Evolutionary conservation across 2,329 filamentous ascomycete genomes (phyloP).

Genomic region (Monosporascus cannonballus): DNA sequence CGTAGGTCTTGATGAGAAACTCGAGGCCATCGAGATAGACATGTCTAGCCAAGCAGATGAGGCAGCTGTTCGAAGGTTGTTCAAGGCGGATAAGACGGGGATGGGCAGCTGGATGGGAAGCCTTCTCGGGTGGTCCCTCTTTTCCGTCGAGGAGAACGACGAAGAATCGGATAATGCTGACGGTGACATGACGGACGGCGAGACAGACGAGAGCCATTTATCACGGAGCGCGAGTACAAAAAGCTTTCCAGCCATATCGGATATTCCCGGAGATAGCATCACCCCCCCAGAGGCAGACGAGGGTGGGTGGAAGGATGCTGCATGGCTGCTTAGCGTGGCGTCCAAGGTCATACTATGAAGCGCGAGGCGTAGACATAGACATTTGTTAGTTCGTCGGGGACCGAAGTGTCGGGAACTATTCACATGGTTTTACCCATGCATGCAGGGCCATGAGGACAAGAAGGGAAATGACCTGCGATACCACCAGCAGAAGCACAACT

Average conservation of each 20-base stretch:
- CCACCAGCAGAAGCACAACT: no score
- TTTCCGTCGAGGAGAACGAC: constrained; percentile 56
- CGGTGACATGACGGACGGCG: constrained; percentile 29
- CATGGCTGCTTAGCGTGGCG: constrained; percentile 61
- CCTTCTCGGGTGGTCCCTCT: constrained; percentile 55
- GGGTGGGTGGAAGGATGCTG: constrained; percentile 60
- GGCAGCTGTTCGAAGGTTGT: constrained; percentile 49
- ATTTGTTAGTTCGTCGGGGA: neutral
- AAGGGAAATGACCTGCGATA: no score
- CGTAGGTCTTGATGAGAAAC: constrained; percentile 54
- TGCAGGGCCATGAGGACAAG: no score
- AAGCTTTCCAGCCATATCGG: constrained; percentile 34
- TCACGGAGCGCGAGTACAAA: constrained; percentile 31
- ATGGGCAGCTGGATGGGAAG: constrained; percentile 54
- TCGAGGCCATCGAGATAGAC: constrained; percentile 49
- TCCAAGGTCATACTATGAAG: constrained; percentile 52
- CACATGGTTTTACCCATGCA: no score
- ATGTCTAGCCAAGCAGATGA: constrained; percentile 47
- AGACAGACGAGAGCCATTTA: constrained; percentile 30
- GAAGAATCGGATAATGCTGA: constrained; percentile 39
- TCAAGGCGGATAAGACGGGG: constrained; percentile 45
- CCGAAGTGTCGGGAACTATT: constrained; percentile 2
- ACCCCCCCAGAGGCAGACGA: constrained; percentile 46
- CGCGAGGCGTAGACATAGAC: neutral
- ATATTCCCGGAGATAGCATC: constrained; percentile 37